Evolutionary conservation across 768 basidiomycete genomes (phyloP).

Genomic region (Rhizopogon roseolus): DNA sequence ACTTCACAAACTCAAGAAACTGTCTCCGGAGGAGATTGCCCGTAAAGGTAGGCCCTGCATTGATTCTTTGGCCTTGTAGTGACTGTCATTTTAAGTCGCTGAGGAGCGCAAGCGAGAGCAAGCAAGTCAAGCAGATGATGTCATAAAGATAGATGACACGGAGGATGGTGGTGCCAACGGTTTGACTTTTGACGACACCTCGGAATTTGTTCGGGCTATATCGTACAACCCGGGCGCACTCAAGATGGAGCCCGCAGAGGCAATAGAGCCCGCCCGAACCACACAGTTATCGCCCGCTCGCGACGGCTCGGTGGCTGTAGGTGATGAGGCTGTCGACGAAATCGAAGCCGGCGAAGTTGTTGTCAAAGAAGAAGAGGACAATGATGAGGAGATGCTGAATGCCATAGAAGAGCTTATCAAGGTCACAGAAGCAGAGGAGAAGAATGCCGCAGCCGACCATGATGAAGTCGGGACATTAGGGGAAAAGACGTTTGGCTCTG

Average conservation of each 20-base stretch:
- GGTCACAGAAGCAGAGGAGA: conserved; percentile 54
- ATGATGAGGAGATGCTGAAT: conserved; percentile 70
- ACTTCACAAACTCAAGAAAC: conserved; percentile 68
- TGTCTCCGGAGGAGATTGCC: conserved; percentile 80
- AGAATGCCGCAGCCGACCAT: conserved; percentile 26
- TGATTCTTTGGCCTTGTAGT: not conserved
- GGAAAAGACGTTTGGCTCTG: conserved; percentile 77
- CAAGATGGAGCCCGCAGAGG: conserved; percentile 44
- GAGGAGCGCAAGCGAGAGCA: conserved; percentile 56
- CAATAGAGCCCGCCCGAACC: conserved; percentile 17
- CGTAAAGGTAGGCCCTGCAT: conserved; percentile 50
- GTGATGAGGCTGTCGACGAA: conserved; percentile 64
- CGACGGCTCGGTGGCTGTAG: conserved; percentile 52
- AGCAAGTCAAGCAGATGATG: conserved; percentile 30
- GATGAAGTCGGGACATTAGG: conserved; percentile 55
- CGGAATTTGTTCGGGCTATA: conserved; percentile 90
- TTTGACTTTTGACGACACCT: conserved; percentile 92
- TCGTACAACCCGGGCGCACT: conserved; percentile 56
- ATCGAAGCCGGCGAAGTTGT: conserved; percentile 79
- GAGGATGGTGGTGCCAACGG: conserved; percentile 37
- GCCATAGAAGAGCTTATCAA: conserved; percentile 71
- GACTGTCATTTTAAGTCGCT: conserved; percentile 44
- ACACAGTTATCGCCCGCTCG: conserved; percentile 38
- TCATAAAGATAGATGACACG: conserved; percentile 43
- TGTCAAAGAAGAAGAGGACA: conserved; percentile 75